Base-by-base conservation (phyloP, 139 green algal genomes). In the Astrephomene gubernaculifera region DNA sequence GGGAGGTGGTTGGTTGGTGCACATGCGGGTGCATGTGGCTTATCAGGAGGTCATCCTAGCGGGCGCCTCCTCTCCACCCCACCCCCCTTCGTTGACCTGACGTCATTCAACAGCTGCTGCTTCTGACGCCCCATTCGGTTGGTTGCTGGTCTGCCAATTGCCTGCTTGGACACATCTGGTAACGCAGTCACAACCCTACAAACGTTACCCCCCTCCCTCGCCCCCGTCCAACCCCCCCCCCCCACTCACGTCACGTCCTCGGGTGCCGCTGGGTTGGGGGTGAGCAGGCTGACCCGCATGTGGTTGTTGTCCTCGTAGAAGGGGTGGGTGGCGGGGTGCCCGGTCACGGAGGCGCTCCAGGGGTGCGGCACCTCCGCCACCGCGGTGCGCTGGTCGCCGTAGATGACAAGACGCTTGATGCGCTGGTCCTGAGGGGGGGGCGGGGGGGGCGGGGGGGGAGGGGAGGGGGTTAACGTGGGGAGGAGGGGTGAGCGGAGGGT, bases 381-480 rank as follows among this genome's bases (percentile, higher is more conserved):
- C 0, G 92, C 92, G 6, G 91, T 93, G 67, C 87, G 88, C 84
- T 92, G 89, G 87, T 95, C 92, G 24, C 89, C 91, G 38, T 93
- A 92, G 57, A 95, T 83, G 41, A 92, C 88, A 24, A 95, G 70
- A 12, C 92, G 89, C 87, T 95, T 95, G 33, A 95, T 75, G 36
- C 86, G 85, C 67, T 90, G 68, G 31, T 67, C 45, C 80, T 91
- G 81, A 2, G 39, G 27, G 79, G 2, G 39, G 27, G 79, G 43
- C 39, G 39, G 25, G 29, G 38, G 27, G 39, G 27, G 36, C 12
- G 17, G 24, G 57, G 27, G 52, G 10, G n/a, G 14, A 2, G 22
- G 21, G 29, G 27, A 24, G 39, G 70, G 29, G 43, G 9, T 35
- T 9, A 72, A 72, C 12, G 33, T 9, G 19, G 8, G 65, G 3